Conservation (phyloP, 2,329 filamentous ascomycete species). For the Penicillium concentricum region DNA sequence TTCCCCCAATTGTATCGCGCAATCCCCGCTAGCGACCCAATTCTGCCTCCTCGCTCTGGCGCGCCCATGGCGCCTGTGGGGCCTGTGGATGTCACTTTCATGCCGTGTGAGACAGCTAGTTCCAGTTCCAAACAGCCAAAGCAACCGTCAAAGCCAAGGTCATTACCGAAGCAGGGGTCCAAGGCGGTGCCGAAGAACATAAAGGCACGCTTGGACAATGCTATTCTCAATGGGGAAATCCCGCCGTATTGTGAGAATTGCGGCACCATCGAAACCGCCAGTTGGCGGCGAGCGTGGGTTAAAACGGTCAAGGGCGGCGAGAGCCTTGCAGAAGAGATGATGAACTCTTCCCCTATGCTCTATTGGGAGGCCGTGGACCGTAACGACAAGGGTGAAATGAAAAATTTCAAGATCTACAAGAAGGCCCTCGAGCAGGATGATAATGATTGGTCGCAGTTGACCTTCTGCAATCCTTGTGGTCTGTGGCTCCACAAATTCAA, state of each 20-base stretch:
- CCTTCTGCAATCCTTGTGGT: conserved; percentile 93
- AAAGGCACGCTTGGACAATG: conserved; percentile 54
- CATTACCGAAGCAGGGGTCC: conserved; percentile 46
- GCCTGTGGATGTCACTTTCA: conserved; percentile 45
- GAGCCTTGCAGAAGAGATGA: conserved; percentile 67
- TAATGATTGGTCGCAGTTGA: conserved; percentile 69
- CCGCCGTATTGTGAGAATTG: conserved; percentile 91
- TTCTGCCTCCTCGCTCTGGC: conserved; percentile 27
- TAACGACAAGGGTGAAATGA: conserved; percentile 62
- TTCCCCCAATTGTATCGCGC: conserved; percentile 31
- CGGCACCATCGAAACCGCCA: conserved; percentile 91
- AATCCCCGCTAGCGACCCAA: conserved; percentile 54
- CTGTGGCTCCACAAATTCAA: conserved; percentile 92
- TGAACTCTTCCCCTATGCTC: conserved; percentile 70
- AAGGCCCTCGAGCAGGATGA: conserved; percentile 68
- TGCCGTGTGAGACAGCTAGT: conserved; percentile 33
- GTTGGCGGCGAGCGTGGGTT: conserved; percentile 92
- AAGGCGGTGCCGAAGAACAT: conserved; percentile 66
- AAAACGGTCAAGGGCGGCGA: conserved; percentile 71
- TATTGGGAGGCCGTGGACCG: conserved; percentile 68
- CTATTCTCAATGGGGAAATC: conserved; percentile 75
- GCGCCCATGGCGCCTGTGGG: conserved; percentile 27
- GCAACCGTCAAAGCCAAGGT: conserved; percentile 31
- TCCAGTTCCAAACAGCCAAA: background rate
- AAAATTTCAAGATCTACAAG: conserved; percentile 70